Evolutionary conservation across 2,329 filamentous ascomycete species (phyloP).

Genomic region (Zasmidium citrigriseum): DNA sequence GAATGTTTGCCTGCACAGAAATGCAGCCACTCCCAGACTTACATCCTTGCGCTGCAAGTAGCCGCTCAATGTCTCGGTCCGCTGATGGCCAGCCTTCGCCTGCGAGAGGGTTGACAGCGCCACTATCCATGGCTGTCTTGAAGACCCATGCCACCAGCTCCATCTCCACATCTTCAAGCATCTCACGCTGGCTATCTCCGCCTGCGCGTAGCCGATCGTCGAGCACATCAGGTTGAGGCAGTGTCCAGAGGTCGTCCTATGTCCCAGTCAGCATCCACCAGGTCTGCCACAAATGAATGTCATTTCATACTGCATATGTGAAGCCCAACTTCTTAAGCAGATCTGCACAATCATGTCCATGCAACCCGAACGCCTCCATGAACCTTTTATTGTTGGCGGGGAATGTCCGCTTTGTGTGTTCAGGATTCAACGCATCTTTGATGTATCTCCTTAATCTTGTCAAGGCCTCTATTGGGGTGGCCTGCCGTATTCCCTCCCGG

Average conservation of each 20-base stretch:
- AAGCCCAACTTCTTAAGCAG: constrained; percentile 63
- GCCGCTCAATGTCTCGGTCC: constrained; percentile 35
- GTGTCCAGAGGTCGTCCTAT: constrained; percentile 24
- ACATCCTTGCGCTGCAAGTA: constrained; percentile 37
- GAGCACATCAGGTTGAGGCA: constrained; percentile 29
- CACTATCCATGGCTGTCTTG: constrained; percentile 31
- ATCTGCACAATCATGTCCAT: constrained; percentile 56
- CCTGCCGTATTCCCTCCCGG: constrained; percentile 54
- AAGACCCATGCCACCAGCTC: constrained; percentile 59
- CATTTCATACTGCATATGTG: constrained; percentile 34
- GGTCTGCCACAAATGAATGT: neutral
- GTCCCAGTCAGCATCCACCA: constrained; percentile 2
- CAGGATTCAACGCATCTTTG: constrained; percentile 56
- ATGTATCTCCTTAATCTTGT: constrained; percentile 62
- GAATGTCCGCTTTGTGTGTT: constrained; percentile 55
- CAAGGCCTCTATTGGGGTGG: constrained; percentile 57
- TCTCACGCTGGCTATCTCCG: constrained; percentile 34
- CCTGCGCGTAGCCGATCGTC: constrained; percentile 24
- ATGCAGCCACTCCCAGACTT: constrained; percentile 13
- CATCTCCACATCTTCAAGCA: constrained; percentile 61
- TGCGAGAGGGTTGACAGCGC: constrained; percentile 29
- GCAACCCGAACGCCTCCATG: constrained; percentile 58
- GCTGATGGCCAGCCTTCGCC: constrained; percentile 33
- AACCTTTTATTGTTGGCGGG: constrained; percentile 65
- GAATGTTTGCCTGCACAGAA: neutral